Base-by-base conservation (phyloP, 345 rosid genomes). In the Populus tremula region DNA sequence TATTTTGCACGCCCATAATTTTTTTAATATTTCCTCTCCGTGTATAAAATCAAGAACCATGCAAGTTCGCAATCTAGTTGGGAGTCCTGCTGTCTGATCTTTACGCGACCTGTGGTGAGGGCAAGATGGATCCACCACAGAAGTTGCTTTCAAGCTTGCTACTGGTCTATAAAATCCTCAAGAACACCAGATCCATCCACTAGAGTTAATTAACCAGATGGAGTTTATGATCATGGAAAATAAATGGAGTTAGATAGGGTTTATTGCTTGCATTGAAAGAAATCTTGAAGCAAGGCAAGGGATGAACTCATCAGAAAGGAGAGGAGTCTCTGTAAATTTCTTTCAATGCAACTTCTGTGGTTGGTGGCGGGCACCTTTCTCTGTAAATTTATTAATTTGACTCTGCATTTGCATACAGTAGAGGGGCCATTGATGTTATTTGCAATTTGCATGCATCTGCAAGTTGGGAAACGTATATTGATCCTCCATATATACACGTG, bases 201-300 rank as follows among this genome's bases (percentile, higher is more conserved):
- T 23, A 59, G 29, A 59, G 9, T n/a, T n/a, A 2, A 59, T n/a
- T 59, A 33, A 33, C 36, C 36, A 53, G 59, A 5, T 53, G 59
- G 59, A 53, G 59, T 18, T 20, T 6, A 53, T 53, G 23, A 53
- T 53, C 36, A 41, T 41, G 47, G 56, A 80, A 66, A 67, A 50
- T 54, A 23, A 63, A 73, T 50, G 68, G 8, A 23, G 83, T 79
- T 70, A 61, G 79, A 77, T 82, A 75, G 29, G 16, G 54, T 14
- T 59, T 23, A 23, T 87, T 83, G 84, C 86, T 87, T 81, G 78
- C 86, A 63, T 66, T 76, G 18, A 70, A 82, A 77, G 84, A 50
- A 61, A 84, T 27, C 38, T 70, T 5, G 56, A 78, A 43, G 38
- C 36, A 63, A 64, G 70, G 62, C 31, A 62, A 50, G 33, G 54